phyloP scores from a whole-genome alignment of 2,329 filamentous ascomycete species.

The Aspergillus persii region DNA sequence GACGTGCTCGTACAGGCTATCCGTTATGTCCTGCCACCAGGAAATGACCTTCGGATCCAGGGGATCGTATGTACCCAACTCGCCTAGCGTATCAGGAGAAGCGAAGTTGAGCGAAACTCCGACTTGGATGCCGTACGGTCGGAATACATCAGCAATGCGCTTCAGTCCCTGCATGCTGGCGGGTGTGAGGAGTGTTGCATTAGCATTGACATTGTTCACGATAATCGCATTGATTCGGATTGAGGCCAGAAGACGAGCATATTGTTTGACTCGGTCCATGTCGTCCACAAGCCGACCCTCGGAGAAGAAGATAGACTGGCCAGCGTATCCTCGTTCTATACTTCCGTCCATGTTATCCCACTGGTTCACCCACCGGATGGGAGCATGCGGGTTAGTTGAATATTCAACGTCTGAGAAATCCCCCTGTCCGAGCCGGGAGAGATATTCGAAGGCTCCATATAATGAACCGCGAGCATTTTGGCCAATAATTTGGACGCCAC shows the following conservation, averaged over 20 bases:
- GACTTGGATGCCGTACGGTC: constrained; percentile 65
- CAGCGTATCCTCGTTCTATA: constrained; percentile 68
- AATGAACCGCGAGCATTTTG: constrained; percentile 66
- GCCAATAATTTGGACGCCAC: constrained; percentile 58
- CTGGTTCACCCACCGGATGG: constrained; percentile 68
- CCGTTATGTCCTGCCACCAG: constrained; percentile 63
- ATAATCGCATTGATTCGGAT: constrained; percentile 65
- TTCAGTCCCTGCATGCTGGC: constrained; percentile 61
- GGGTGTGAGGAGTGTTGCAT: constrained; percentile 55
- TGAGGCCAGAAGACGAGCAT: constrained; percentile 65
- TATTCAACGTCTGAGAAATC: constrained; percentile 51
- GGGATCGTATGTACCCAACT: constrained; percentile 63
- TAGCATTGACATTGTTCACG: constrained; percentile 72
- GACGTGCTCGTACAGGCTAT: constrained; percentile 58
- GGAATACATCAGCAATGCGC: constrained; percentile 62
- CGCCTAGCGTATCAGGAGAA: constrained; percentile 57
- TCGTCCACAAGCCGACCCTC: constrained; percentile 57
- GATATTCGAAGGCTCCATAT: constrained; percentile 68
- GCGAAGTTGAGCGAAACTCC: constrained; percentile 69
- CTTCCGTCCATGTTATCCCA: constrained; percentile 70
- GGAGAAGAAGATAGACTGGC: constrained; percentile 66
- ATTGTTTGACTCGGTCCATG: constrained; percentile 59
- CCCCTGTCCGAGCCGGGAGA: constrained; percentile 62
- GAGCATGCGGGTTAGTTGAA: constrained; percentile 57
- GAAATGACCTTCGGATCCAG: constrained; percentile 58